A percentile compares a stretch with the other conserved stretches of the same genome.
These are phyloP conservation scores for Penicillium egyptiacum DNA, from an alignment of 495 filamentous ascomycete genomes.

Conservation along the genomic window DNA sequence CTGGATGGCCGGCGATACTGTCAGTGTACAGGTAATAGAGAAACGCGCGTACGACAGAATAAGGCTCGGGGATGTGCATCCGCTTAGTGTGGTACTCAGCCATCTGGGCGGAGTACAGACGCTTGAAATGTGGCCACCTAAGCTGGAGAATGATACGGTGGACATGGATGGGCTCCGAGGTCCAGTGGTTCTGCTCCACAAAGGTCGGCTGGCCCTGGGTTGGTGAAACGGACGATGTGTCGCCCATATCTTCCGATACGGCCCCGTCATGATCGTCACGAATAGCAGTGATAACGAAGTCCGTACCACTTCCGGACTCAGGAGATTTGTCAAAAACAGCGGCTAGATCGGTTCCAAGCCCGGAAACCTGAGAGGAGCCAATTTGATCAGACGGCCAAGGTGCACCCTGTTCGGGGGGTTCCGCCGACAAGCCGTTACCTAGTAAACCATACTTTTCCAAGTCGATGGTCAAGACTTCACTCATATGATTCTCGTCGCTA, in stretches of 20 bases:
- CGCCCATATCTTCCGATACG: constrained; percentile 57
- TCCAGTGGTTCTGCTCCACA: constrained; percentile 60
- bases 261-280: constrained; percentile 57
- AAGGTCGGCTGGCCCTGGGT: constrained; percentile 55
- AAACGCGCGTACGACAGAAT: constrained; percentile 90
- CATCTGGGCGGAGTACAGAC: constrained; percentile 90
- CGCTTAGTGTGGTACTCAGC: constrained; percentile 92
- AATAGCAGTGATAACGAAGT: constrained; percentile 82
- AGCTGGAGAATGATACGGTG: constrained; percentile 91
- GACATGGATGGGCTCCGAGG: constrained; percentile 83
- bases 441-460: constrained; percentile 81
- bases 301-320: constrained; percentile 74
- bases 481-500: constrained; percentile 80
- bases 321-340: constrained; percentile 80
- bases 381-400: constrained; percentile 52
- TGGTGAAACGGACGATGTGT: constrained; percentile 35
- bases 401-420: constrained; percentile 58
- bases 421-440: constrained; percentile 69
- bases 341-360: constrained; percentile 78
- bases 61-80: constrained; percentile 97
- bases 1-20: constrained; percentile 68
- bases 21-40: constrained; percentile 97
- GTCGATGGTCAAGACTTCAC: constrained; percentile 90
- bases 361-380: constrained; percentile 48
- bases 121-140: constrained; percentile 93